These are phyloP conservation scores for Nelumbo lutea DNA, from an alignment of 164 flowering plant species.

Conservation along the genomic window DNA sequence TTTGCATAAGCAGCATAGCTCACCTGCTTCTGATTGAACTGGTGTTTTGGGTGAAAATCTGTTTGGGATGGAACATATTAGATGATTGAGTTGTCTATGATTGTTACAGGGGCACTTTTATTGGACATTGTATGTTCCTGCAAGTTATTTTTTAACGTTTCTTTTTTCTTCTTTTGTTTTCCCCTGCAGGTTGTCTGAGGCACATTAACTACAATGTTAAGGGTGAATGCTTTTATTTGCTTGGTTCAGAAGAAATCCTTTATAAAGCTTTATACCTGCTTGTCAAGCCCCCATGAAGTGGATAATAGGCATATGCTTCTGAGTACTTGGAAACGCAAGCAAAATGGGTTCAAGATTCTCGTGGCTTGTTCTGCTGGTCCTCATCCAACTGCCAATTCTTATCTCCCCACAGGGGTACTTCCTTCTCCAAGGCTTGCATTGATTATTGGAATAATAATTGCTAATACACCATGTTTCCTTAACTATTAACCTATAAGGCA, in stretches of 20 bases:
- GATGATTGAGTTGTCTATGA: no score
- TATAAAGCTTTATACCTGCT: slow-evolving; percentile 2
- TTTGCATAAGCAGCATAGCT: no score
- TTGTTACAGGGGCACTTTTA: no score
- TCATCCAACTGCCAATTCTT: neutral
- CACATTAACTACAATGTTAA: neutral
- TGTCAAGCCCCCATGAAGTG: neutral
- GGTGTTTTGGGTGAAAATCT: no score
- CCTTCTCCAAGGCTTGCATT: neutral
- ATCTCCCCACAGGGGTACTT: slow-evolving; percentile 2
- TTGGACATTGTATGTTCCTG: no score
- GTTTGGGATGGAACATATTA: no score
- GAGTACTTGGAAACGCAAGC: neutral
- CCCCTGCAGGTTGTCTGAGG: slow-evolving; percentile 8
- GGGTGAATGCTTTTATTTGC: slow-evolving; percentile 8
- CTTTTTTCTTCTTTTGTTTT: slow-evolving; percentile 8
- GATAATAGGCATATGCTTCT: neutral
- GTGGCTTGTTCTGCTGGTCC: slow-evolving; percentile 3
- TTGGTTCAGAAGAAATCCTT: slow-evolving; percentile 6
- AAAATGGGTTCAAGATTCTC: neutral
- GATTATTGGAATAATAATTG: neutral
- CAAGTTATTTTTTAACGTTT: no score
- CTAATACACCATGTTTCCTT: neutral
- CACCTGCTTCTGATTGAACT: no score
- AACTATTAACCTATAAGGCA: neutral